These are phyloP conservation scores for Quaeritorhiza haematococci DNA, from an alignment of 371 early-diverging fungal species.

Conservation along the genomic window DNA sequence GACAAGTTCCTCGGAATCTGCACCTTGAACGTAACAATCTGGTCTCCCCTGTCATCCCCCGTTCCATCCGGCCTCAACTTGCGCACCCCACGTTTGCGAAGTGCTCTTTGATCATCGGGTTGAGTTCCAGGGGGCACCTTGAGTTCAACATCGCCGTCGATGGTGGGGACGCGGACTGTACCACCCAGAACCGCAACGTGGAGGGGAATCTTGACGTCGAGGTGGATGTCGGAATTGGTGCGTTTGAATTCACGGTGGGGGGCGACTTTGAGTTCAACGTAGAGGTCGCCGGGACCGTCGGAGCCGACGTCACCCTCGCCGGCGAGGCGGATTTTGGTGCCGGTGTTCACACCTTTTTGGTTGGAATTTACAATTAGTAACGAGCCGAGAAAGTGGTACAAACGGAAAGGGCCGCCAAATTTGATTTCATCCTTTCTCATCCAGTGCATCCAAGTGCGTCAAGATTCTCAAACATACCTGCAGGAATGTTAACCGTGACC, in stretches of 20 bases:
- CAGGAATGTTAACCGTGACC: constrained; percentile 73
- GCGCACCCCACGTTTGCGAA: constrained; percentile 72
- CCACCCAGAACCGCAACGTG: constrained; percentile 85
- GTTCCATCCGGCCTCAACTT: constrained; percentile 26
- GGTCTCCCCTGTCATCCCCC: constrained; percentile 66
- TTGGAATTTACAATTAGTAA: no score
- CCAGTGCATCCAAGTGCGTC: no score
- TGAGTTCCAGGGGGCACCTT: constrained; percentile 80
- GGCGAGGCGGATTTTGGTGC: constrained; percentile 65
- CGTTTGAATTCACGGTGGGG: constrained; percentile 72
- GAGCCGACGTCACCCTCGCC: constrained; percentile 78
- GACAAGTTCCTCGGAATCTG: constrained; percentile 58
- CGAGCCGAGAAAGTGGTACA: no score
- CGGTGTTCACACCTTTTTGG: constrained; percentile 61
- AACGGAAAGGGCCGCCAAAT: no score
- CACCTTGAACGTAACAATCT: constrained; percentile 76
- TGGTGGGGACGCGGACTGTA: constrained; percentile 74
- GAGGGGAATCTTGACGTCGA: constrained; percentile 71
- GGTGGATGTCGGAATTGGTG: constrained; percentile 70
- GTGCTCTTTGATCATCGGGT: constrained; percentile 72
- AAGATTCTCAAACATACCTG: constrained; percentile 59
- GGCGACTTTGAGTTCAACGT: constrained; percentile 58
- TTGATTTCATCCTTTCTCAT: no score
- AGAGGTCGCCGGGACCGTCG: constrained; percentile 76
- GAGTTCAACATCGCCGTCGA: constrained; percentile 90